phyloP scores from a whole-genome alignment of 495 filamentous ascomycete genomes.

The Podospora pseudopauciseta region DNA sequence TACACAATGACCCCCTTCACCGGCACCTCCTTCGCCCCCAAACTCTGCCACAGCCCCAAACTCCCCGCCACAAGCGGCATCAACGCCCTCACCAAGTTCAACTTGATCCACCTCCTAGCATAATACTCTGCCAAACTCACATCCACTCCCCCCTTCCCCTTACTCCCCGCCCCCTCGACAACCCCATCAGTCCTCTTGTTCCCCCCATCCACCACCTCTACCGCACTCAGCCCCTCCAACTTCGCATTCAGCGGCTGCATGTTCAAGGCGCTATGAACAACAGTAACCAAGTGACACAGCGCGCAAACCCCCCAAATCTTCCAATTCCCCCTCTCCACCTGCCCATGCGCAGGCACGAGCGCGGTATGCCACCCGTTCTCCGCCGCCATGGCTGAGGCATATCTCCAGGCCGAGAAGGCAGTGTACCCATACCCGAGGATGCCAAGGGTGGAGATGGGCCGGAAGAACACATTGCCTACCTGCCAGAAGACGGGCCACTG shows the following conservation, averaged over 20 bases:
- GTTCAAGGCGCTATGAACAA: constrained; percentile 47
- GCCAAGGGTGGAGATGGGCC: constrained; percentile 46
- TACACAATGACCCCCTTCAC: background rate
- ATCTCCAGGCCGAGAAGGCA: constrained; percentile 27
- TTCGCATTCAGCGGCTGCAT: constrained; percentile 51
- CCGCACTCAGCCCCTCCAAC: constrained; percentile 34
- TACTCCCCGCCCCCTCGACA: constrained; percentile 5
- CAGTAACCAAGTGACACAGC: constrained; percentile 40
- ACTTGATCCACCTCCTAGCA: constrained; percentile 37
- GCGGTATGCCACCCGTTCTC: background rate
- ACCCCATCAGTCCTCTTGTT: background rate
- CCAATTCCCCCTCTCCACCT: constrained; percentile 34
- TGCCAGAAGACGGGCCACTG: constrained; percentile 50
- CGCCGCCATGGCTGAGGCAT: constrained; percentile 7
- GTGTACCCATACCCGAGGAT: constrained; percentile 46
- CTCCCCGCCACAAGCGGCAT: constrained; percentile 43
- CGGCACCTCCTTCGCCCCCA: constrained; percentile 17
- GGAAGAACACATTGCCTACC: constrained; percentile 48
- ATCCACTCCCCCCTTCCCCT: constrained; percentile 30
- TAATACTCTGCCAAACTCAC: constrained; percentile 35
- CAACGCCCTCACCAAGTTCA: constrained; percentile 36
- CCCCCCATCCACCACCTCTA: background rate
- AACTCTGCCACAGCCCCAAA: constrained; percentile 35
- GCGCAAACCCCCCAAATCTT: constrained; percentile 38
- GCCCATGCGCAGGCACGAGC: background rate